Evolutionary conservation across 1,139 yeast species (phyloP), one percentile per base, ranked within the genome.

Genomic region (Scheffersomyces titani): DNA sequence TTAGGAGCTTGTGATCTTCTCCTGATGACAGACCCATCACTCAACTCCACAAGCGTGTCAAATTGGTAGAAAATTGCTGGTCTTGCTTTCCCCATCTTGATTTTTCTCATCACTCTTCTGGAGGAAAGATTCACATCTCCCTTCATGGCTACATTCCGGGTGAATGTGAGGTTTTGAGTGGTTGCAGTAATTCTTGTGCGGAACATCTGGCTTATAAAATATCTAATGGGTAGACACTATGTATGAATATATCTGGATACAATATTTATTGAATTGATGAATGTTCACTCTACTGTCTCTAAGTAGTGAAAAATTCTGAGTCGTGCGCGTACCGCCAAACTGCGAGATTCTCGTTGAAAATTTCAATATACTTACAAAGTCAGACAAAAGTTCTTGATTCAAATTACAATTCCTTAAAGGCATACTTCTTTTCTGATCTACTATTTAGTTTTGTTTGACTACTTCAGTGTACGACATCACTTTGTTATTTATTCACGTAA

Each of bases 61-160:
- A 94, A 94, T 70, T 91, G 92, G 75, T 93, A 85, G 74, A 91
- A 93, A 51, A 93, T 89, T 49, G 97, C 92, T 2, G 98, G 98
- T 74, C 98, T 85, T 19, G 97, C 92, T 70, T 88, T 88, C 53
- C 97, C 97, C 59, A 85, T 76, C 62, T 76, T 71, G 64, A 85
- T 84, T 64, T 81, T 83, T 64, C 81, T 82, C 78, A 81, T 74
- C 47, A 85, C 86, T 72, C 88, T 78, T 65, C 81, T 73, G 59
- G 78, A 79, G 50, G 83, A 71, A 68, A 83, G 68, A 67, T 76
- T 74, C 54, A 81, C 67, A 47, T 63, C 65, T 6, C 66, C 58
- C 54, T 69, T 70, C 70, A 75, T 75, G 20, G 76, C 61, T 47
- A 72, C 65, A 55, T 55, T 59, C 61, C 77, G 69, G 20, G 62